Conservation (phyloP, 805 yeast genomes). For the Candida palmyrensis region DNA sequence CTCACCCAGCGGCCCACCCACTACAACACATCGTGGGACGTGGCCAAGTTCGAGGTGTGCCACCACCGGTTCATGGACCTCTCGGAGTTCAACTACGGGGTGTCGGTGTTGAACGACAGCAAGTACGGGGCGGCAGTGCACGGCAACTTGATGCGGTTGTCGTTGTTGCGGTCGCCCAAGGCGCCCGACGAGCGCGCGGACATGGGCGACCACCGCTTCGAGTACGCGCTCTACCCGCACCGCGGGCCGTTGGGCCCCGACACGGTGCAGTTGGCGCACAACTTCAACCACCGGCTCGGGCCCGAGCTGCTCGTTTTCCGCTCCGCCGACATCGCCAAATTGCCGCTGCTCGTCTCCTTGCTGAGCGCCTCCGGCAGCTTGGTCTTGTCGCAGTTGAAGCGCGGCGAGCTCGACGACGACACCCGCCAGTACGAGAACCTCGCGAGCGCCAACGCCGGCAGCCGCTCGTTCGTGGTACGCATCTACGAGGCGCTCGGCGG, state of each 20-base stretch:
- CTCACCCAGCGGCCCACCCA: slow-evolving; percentile 89
- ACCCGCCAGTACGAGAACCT: slow-evolving; percentile 41
- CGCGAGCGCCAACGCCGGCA: slow-evolving; percentile 41
- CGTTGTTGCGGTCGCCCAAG: slow-evolving; percentile 85
- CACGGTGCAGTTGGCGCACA: slow-evolving; percentile 70
- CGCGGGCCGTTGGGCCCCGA: slow-evolving; percentile 56
- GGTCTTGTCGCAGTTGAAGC: slow-evolving; percentile 71
- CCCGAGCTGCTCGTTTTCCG: not conserved
- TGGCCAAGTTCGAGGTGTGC: slow-evolving; percentile 93
- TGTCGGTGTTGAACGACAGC: slow-evolving; percentile 72
- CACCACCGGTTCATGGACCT: slow-evolving; percentile 92
- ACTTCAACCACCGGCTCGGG: slow-evolving; percentile 65
- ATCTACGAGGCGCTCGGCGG: slow-evolving; percentile 91
- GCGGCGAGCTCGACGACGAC: slow-evolving; percentile 79
- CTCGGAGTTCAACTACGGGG: slow-evolving; percentile 84
- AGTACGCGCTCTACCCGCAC: slow-evolving; percentile 84
- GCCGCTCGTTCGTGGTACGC: slow-evolving; percentile 53
- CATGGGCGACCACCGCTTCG: slow-evolving; percentile 81
- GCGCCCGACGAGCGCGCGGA: slow-evolving; percentile 94
- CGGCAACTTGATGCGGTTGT: slow-evolving; percentile 86
- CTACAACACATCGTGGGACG: slow-evolving; percentile 93
- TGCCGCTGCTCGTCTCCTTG: slow-evolving; percentile 13
- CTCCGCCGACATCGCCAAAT: slow-evolving; percentile 10
- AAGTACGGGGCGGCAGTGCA: slow-evolving; percentile 92
- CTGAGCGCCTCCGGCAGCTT: slow-evolving; percentile 50